A percentile compares a stretch with the other conserved stretches of the same genome.
These are phyloP conservation scores for Phytophthora foliorum DNA, from an alignment of 352 stramenopile species.

Conservation along the genomic window DNA sequence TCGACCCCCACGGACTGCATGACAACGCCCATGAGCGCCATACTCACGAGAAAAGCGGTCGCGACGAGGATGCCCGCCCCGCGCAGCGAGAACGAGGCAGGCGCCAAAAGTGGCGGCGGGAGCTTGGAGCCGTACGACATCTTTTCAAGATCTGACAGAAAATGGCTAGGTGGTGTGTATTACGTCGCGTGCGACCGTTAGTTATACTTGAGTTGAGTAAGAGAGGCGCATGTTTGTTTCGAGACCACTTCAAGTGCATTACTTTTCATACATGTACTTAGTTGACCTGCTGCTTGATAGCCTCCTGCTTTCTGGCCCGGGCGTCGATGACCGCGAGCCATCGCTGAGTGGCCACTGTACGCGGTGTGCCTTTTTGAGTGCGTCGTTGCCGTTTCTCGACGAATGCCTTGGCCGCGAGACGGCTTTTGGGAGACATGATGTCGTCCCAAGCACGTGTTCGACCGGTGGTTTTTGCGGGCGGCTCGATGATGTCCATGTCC, in stretches of 20 bases:
- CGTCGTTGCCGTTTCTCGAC: slow-evolving; percentile 72
- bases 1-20: slow-evolving; percentile 44
- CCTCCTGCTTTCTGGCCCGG: slow-evolving; percentile 15
- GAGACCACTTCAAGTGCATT: slow-evolving; percentile 7
- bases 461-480: neutral
- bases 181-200: slow-evolving; percentile 12
- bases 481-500: slow-evolving; percentile 41
- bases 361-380: slow-evolving; percentile 56
- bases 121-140: slow-evolving; percentile 37
- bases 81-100: slow-evolving; percentile 41
- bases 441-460: slow-evolving; percentile 26
- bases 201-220: slow-evolving; percentile 11
- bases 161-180: slow-evolving; percentile 7
- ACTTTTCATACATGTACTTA: slow-evolving; percentile 12
- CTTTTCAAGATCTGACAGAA: slow-evolving; percentile 15
- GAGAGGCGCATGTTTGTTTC: neutral
- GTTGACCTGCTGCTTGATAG: neutral
- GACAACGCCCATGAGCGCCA: slow-evolving; percentile 44
- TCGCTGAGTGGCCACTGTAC: slow-evolving; percentile 70
- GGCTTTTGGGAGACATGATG: slow-evolving; percentile 61
- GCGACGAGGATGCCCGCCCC: slow-evolving; percentile 33
- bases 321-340: slow-evolving; percentile 70
- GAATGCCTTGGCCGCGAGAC: slow-evolving; percentile 66
- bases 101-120: slow-evolving; percentile 21
- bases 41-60: slow-evolving; percentile 44